These are phyloP conservation scores for Rhizopogon salebrosus DNA, from an alignment of 768 basidiomycete genomes.

Conservation along the genomic window DNA sequence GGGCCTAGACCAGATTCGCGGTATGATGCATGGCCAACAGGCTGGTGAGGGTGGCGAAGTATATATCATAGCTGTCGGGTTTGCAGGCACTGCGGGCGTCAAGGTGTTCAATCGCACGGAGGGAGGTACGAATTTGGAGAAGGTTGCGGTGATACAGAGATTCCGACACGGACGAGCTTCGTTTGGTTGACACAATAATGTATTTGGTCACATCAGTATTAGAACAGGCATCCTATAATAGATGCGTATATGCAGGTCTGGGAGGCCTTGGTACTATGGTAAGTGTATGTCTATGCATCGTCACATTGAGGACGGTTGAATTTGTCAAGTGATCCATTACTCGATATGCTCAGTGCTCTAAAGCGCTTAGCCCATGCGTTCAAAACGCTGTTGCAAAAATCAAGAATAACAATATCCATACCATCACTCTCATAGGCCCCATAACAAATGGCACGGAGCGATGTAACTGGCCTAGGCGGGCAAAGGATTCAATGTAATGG, in stretches of 20 bases:
- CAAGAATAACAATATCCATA: too few relatives aligned
- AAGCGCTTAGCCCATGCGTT: too few relatives aligned
- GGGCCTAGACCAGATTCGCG: slow-evolving; percentile 57
- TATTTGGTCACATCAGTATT: too few relatives aligned
- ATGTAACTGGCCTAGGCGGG: too few relatives aligned
- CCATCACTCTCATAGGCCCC: too few relatives aligned
- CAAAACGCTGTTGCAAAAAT: too few relatives aligned
- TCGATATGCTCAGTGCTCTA: too few relatives aligned
- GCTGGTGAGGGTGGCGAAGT: slow-evolving; percentile 40
- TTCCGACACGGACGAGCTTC: slow-evolving; percentile 49
- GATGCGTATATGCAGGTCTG: neutral
- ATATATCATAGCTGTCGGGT: slow-evolving; percentile 51
- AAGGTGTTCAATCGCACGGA: slow-evolving; percentile 51
- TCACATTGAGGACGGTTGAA: neutral
- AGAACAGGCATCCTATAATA: neutral
- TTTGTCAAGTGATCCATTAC: too few relatives aligned
- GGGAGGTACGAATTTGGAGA: slow-evolving; percentile 44
- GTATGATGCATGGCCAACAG: slow-evolving; percentile 53
- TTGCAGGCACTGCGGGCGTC: slow-evolving; percentile 49
- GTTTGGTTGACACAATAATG: slow-evolving; percentile 31
- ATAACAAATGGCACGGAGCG: too few relatives aligned
- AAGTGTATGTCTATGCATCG: neutral
- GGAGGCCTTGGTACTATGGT: neutral
- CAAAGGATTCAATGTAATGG: too few relatives aligned
- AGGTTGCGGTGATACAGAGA: slow-evolving; percentile 46